These are phyloP conservation scores for Acacia crassicarpa DNA, from an alignment of 306 rosid species.

Conservation along the genomic window DNA sequence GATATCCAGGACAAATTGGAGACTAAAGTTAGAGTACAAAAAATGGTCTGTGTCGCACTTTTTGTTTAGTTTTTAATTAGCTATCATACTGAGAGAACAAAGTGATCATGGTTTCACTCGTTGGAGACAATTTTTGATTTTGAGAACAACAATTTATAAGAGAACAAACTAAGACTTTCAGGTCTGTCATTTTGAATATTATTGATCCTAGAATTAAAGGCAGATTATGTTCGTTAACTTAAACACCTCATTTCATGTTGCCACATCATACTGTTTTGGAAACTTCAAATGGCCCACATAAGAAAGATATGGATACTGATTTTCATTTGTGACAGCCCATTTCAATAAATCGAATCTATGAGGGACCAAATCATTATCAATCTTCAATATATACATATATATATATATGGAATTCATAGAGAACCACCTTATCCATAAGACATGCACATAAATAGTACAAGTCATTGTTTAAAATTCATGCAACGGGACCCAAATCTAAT, in stretches of 20 bases:
- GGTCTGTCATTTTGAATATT: background rate
- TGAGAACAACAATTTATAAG: background rate
- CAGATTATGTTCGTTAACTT: background rate
- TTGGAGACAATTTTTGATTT: background rate
- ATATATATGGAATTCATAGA: too few species aligned
- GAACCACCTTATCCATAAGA: background rate
- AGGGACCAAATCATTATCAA: background rate
- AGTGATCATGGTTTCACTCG: background rate
- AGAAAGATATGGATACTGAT: background rate
- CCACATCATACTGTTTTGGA: background rate
- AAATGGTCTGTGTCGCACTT: background rate
- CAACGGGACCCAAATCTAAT: background rate
- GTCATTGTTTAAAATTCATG: background rate
- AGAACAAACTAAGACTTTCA: background rate
- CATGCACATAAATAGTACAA: background rate
- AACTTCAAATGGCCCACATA: background rate
- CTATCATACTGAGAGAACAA: background rate
- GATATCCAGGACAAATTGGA: background rate
- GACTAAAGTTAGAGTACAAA: background rate
- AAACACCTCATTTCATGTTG: background rate
- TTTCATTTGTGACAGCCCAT: background rate
- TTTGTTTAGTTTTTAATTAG: background rate
- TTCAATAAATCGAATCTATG: background rate
- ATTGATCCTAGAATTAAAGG: background rate
- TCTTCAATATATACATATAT: too few species aligned